Conservation (phyloP, 352 stramenopile species). For the Pythium oligandrum region DNA sequence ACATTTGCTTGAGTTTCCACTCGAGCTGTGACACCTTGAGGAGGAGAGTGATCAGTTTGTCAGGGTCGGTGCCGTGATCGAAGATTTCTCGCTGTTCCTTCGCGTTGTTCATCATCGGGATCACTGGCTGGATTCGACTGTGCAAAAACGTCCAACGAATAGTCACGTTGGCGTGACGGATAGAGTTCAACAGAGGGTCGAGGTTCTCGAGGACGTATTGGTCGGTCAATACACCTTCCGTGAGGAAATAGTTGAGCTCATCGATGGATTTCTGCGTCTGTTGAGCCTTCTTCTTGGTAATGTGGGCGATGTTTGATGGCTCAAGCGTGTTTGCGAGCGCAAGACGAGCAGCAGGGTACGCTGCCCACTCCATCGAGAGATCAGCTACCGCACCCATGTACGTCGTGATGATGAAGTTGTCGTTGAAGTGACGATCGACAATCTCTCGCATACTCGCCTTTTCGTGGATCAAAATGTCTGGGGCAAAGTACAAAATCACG, state of each 20-base stretch:
- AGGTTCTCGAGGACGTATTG: slow-evolving; percentile 93
- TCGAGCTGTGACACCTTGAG: slow-evolving; percentile 93
- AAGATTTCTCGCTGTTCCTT: slow-evolving; percentile 79
- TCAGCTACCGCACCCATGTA: slow-evolving; percentile 94
- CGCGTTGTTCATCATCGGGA: slow-evolving; percentile 86
- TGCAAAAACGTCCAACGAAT: slow-evolving; percentile 94
- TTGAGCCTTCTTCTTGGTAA: slow-evolving; percentile 86
- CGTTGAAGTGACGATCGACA: slow-evolving; percentile 94
- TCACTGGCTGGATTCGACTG: slow-evolving; percentile 82
- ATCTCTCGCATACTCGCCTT: slow-evolving; percentile 92
- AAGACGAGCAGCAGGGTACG: slow-evolving; percentile 83
- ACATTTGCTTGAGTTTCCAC: slow-evolving; percentile 93
- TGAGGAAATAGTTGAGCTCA: slow-evolving; percentile 89
- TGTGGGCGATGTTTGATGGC: slow-evolving; percentile 83
- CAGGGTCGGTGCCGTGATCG: slow-evolving; percentile 72
- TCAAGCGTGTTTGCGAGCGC: slow-evolving; percentile 90
- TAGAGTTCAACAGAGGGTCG: slow-evolving; percentile 87
- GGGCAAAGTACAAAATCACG: slow-evolving; percentile 93
- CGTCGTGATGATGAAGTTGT: slow-evolving; percentile 95
- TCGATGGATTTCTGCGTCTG: slow-evolving; percentile 84
- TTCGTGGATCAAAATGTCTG: slow-evolving; percentile 90
- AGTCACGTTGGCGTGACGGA: slow-evolving; percentile 90
- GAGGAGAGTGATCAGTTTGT: slow-evolving; percentile 89
- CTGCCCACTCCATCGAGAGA: slow-evolving; percentile 89
- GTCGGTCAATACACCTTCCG: slow-evolving; percentile 90